phyloP scores from a whole-genome alignment of 169 alveolate species.

The Besnoitia besnoiti region DNA sequence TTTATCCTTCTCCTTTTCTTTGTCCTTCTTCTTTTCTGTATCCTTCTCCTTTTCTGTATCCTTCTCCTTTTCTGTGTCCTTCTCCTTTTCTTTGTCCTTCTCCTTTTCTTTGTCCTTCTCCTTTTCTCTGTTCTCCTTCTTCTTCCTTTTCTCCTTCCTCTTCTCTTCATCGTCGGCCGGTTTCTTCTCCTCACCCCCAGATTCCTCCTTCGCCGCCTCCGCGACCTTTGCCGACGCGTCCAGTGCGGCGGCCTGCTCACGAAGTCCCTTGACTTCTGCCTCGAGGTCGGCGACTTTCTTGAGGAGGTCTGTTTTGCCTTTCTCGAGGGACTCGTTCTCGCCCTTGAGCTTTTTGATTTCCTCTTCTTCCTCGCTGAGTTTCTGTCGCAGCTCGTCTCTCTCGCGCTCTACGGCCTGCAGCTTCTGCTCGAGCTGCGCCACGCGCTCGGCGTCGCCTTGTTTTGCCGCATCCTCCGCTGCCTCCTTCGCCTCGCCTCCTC shows the following conservation, averaged over 20 bases:
- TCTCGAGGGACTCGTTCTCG: neutral
- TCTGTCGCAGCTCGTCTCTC: neutral
- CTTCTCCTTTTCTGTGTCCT: neutral
- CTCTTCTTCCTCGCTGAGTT: neutral
- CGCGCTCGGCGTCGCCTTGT: neutral
- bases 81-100: neutral
- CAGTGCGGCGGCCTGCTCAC: neutral
- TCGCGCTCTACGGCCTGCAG: neutral
- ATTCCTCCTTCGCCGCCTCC: neutral
- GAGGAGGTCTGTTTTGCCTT: neutral
- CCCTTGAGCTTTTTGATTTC: neutral
- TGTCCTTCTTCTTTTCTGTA: too few relatives aligned
- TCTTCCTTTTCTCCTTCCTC: neutral
- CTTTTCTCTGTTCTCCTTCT: neutral
- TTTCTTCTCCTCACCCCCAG: neutral
- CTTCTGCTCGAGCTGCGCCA: neutral
- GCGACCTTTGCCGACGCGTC: neutral
- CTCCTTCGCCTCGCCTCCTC: neutral
- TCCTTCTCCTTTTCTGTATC: neutral
- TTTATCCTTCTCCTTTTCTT: neutral
- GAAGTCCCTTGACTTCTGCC: neutral
- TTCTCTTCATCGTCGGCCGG: neutral
- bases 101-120: neutral
- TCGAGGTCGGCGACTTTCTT: neutral
- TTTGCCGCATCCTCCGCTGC: neutral